A percentile compares a stretch with the other conserved stretches of the same genome.
Evolutionary conservation across 805 yeast genomes (phyloP).

Genomic region (Cyberlindnera mississippiensis): DNA sequence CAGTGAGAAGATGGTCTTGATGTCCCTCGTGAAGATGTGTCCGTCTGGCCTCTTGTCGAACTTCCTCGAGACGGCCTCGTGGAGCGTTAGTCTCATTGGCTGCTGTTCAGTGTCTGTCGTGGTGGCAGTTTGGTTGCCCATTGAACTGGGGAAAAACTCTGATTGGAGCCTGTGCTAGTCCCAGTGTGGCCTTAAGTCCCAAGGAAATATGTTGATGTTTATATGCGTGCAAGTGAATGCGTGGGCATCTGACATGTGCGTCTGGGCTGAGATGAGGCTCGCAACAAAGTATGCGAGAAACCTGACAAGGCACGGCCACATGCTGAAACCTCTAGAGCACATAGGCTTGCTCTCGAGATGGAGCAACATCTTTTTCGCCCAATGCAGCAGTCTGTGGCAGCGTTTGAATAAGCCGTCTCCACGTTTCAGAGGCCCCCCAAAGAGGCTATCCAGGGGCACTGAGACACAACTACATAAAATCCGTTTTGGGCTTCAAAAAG

Average conservation of each 20-base stretch:
- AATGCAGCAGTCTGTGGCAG: too few species aligned
- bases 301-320: too few species aligned
- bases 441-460: too few species aligned
- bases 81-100: conserved; percentile 27
- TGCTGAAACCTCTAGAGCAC: neutral
- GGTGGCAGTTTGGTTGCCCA: neutral
- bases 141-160: too few species aligned
- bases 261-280: conserved; percentile 3
- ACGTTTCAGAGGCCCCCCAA: too few species aligned
- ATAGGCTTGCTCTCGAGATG: neutral
- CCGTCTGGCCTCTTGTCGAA: conserved; percentile 52
- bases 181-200: too few species aligned
- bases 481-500: too few species aligned
- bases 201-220: neutral
- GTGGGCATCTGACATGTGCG: too few species aligned
- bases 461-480: too few species aligned
- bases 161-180: too few species aligned
- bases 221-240: neutral
- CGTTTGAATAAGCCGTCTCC: too few species aligned
- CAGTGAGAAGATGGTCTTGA: conserved; percentile 57
- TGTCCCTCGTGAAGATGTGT: conserved; percentile 48
- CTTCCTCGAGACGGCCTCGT: conserved; percentile 40
- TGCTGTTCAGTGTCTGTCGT: neutral
- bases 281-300: conserved; percentile 9
- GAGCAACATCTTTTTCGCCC: too few species aligned